Evolutionary conservation across 1,284 basidiomycete species (phyloP).

Genomic region (Leccinum fallax): DNA sequence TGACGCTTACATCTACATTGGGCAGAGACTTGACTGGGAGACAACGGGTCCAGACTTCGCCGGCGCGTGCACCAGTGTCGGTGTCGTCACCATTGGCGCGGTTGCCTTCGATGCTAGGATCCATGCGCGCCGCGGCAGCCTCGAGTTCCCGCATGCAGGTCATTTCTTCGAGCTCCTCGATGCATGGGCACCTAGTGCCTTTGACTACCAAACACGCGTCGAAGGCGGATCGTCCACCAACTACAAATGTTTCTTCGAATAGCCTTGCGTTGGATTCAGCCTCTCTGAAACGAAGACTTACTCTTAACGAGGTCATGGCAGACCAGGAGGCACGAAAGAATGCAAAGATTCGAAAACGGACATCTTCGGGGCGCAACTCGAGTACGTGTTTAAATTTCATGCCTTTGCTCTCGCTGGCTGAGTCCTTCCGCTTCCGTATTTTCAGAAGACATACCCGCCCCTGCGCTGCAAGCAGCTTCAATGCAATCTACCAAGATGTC

Average conservation of each 20-base stretch:
- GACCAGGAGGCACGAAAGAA: conserved; percentile 47
- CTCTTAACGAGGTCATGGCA: conserved; percentile 64
- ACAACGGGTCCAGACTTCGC: conserved; percentile 15
- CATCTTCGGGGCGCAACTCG: conserved; percentile 11
- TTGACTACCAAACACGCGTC: background rate
- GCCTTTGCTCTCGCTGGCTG: background rate
- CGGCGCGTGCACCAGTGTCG: background rate
- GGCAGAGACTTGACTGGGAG: background rate
- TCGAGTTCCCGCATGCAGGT: conserved; percentile 3
- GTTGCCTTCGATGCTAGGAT: conserved; percentile 29
- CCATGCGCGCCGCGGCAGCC: conserved; percentile 15
- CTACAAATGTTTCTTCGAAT: background rate
- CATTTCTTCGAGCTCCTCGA: background rate
- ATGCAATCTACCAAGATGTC: background rate
- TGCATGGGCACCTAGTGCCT: background rate
- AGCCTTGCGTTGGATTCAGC: background rate
- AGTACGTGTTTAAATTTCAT: conserved; percentile 11
- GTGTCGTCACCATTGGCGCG: conserved; percentile 13
- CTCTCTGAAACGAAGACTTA: conserved; percentile 53
- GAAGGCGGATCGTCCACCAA: background rate
- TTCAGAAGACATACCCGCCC: conserved; percentile 5
- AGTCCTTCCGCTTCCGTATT: background rate
- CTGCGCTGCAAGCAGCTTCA: background rate
- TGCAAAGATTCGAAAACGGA: conserved; percentile 29
- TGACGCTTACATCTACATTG: conserved; percentile 9